These are phyloP conservation scores for Akanthomyces dipterigenus DNA, from an alignment of 2,329 filamentous ascomycete species.

Conservation along the genomic window DNA sequence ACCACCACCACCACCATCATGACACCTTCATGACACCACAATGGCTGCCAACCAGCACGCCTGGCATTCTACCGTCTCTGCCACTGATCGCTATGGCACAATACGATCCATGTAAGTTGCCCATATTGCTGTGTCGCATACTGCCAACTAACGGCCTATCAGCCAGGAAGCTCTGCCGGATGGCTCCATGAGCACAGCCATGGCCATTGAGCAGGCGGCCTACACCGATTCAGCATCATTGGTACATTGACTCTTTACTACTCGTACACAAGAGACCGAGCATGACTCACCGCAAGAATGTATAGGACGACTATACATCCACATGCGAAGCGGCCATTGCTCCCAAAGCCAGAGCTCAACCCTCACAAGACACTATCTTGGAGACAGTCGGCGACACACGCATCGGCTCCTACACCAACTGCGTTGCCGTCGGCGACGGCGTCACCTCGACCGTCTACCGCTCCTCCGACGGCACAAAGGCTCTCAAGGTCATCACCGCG, in stretches of 20 bases:
- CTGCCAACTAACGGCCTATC: neutral
- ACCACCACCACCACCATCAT: neutral
- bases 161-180: conserved; percentile 26
- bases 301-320: conserved; percentile 52
- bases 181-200: conserved; percentile 41
- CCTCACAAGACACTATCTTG: neutral
- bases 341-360: conserved; percentile 14
- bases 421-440: conserved; percentile 54
- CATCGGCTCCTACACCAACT: conserved; percentile 49
- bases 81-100: conserved; percentile 5
- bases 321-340: conserved; percentile 26
- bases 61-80: conserved; percentile 9
- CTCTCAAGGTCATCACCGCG: conserved; percentile 80
- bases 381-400: conserved; percentile 26
- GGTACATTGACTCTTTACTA: conserved; percentile 35
- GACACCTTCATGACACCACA: neutral
- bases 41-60: conserved; percentile 6
- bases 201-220: conserved; percentile 57
- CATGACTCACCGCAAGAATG: conserved; percentile 9
- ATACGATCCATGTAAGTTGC: conserved; percentile 20
- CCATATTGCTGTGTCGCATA: neutral
- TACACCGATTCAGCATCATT: conserved; percentile 51
- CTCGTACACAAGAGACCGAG: neutral
- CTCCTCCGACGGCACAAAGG: conserved; percentile 41
- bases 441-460: conserved; percentile 81